Conservation (phyloP, 1,139 yeast species). For the Diutina ranongensis region DNA sequence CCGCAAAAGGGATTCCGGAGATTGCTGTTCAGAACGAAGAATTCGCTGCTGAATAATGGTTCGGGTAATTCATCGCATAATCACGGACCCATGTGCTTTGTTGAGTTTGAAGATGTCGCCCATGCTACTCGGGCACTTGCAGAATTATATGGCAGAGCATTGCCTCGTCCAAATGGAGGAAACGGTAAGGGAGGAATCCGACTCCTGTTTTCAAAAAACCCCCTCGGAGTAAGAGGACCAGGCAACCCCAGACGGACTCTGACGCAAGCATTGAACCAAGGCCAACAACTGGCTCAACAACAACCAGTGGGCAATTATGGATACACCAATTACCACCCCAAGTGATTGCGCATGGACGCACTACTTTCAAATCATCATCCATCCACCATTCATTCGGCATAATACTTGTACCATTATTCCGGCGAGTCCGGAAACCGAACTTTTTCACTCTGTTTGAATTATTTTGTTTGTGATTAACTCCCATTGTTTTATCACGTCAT, state of each 20-base stretch:
- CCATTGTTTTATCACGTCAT: slow-evolving; percentile 2
- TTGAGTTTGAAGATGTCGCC: slow-evolving; percentile 92
- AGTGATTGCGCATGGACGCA: slow-evolving; percentile 6
- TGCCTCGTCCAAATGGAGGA: slow-evolving; percentile 57
- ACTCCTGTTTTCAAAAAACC: slow-evolving; percentile 87
- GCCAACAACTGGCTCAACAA: slow-evolving; percentile 7
- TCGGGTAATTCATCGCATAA: slow-evolving; percentile 29
- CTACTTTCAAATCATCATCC: slow-evolving; percentile 7
- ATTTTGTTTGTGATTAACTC: slow-evolving; percentile 2
- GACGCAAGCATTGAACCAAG: slow-evolving; percentile 19
- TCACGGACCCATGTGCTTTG: slow-evolving; percentile 98
- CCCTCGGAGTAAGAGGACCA: slow-evolving; percentile 87
- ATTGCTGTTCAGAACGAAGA: slow-evolving; percentile 74
- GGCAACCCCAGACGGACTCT: slow-evolving; percentile 35
- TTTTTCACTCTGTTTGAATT: background rate
- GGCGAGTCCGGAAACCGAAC: slow-evolving; percentile 4
- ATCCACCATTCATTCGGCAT: slow-evolving; percentile 7
- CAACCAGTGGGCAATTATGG: slow-evolving; percentile 23
- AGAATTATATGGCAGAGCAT: slow-evolving; percentile 78
- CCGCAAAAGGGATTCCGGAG: slow-evolving; percentile 90
- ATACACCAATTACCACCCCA: slow-evolving; percentile 21
- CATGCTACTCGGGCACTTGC: slow-evolving; percentile 91
- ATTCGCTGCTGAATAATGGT: slow-evolving; percentile 28
- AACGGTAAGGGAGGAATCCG: slow-evolving; percentile 91
- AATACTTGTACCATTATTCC: slow-evolving; percentile 10